Evolutionary conservation across 1,139 yeast genomes (phyloP), one percentile per base, ranked within the genome.

Genomic region (Suhomyces kunorum): DNA sequence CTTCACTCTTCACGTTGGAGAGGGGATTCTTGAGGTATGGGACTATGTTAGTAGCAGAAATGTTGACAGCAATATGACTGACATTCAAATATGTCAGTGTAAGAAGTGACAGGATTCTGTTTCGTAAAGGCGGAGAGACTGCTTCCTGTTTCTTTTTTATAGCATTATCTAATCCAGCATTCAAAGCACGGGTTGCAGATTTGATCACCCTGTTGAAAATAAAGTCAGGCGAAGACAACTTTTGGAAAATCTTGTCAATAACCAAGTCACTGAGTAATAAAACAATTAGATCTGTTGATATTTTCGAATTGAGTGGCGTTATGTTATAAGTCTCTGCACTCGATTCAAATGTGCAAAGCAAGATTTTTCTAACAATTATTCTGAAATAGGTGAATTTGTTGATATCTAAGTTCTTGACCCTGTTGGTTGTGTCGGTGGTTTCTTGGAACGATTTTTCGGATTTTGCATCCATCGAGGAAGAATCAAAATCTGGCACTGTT

Each of bases 191-290:
- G 1, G 36, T 22, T 36, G 20, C 49, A 36, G 33, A 36, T 13
- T n/a, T 34, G 5, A 39, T 22, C 2, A 47, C 34, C 15, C 53
- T 49, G 3, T 49, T 51, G 8, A 65, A 41, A 0, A 68, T 45
- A 36, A 71, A 68, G 7, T 54, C 51, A 0, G 69, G 69, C 2
- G 63, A 48, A 1, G 71, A 48, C 12, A 70, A 44, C 45, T 60
- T 63, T 1, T 48, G 54, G 5, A 69, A 42, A 1, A 62, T 43
- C 38, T 65, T 66, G 8, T 43, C 54, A 8, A 71, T 38, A 7
- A 71, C 66, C 44, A 71, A 49, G 48, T 71, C 76, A 7, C 68
- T 61, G 26, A 69, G 42, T 12, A 69, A 44, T 3, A 61, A 38
- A 2, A 56, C 51, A 1, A 67, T 53, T 27, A 71, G 56, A 31